Base-by-base conservation (phyloP, 225 moss, liverwort and hornwort genomes). In the Bryoerythrophyllum caledonicum region DNA sequence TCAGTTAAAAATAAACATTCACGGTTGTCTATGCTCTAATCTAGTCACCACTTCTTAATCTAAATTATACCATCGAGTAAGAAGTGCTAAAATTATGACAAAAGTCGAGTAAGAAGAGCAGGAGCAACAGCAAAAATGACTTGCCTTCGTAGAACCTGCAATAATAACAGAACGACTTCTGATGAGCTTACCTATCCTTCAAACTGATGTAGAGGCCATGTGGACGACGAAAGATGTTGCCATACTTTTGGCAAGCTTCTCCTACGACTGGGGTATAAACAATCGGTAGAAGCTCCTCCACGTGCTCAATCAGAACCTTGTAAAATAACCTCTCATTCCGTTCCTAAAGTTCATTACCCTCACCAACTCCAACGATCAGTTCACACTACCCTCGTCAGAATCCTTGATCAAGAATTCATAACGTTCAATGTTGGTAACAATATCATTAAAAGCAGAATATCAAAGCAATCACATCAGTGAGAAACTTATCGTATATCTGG, bases 191-290 rank as follows among this genome's bases (percentile, higher is more conserved):
- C 95, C 85, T 90, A 61, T 96, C 96, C 76, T 94, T 90, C 38
- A 90, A 65, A 61, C 73, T 90, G 79, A 96, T 91, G 77, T 94
- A 96, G 52, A 96, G 92, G 34, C 96, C 96, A 64, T 71, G 88
- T 10, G 96, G 94, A 70, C 91, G 88, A 72, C 92, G 86, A 79
- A 92, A 92, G 70, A 96, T 90, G 64, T 88, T 85, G 73, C 96
- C 94, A 67, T 96, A 96, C 74, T 96, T 94, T 59, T 96, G 92
- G 75, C 96, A 96, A 30, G 94, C 96, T 83, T 96, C 96, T 75
- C 96, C 96, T 37, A 96, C 96, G 64, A 94, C 92, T 17, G 94
- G 94, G 53, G 94, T 96, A 74, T 96, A 96, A 26, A 94, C 96
- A 74, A 92, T 56, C 17, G 96, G 94, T 60, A 96, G 75, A 68